Evolutionary conservation across 2,329 filamentous ascomycete species (phyloP).

Genomic region (Lasiodiplodia sp.): DNA sequence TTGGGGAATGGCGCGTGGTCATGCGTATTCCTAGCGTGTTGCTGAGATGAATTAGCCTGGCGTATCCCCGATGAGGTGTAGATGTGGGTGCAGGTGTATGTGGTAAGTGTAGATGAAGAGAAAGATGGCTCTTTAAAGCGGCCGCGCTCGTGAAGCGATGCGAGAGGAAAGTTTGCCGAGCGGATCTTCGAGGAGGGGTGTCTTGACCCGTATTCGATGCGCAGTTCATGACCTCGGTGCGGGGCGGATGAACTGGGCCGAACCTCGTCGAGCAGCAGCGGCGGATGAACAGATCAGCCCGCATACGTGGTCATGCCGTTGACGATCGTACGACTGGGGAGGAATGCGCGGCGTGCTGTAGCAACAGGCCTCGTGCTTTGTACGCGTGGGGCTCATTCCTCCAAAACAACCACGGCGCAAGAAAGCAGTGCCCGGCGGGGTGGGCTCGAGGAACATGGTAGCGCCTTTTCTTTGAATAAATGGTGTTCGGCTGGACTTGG

Average conservation of each 20-base stretch:
- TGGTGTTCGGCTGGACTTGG: neutral
- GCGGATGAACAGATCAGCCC: neutral
- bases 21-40: neutral
- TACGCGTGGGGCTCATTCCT: constrained; percentile 16
- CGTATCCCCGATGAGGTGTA: neutral
- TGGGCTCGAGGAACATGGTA: constrained; percentile 16
- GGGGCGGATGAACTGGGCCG: neutral
- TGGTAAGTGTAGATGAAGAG: neutral
- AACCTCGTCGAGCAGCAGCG: neutral
- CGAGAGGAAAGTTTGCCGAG: constrained; percentile 17
- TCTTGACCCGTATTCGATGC: neutral
- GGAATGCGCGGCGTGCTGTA: constrained; percentile 9
- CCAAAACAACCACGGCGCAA: neutral
- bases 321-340: constrained; percentile 12
- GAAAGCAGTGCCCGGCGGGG: neutral
- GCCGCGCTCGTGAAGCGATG: neutral
- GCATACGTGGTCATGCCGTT: constrained; percentile 14
- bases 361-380: constrained; percentile 21
- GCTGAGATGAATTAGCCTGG: neutral
- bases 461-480: constrained; percentile 19
- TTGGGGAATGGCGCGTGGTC: neutral
- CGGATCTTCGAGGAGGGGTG: constrained; percentile 1
- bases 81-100: neutral
- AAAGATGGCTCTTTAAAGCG: neutral
- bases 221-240: neutral